Conservation (phyloP, 805 yeast species). For the Huiozyma sinensis region DNA sequence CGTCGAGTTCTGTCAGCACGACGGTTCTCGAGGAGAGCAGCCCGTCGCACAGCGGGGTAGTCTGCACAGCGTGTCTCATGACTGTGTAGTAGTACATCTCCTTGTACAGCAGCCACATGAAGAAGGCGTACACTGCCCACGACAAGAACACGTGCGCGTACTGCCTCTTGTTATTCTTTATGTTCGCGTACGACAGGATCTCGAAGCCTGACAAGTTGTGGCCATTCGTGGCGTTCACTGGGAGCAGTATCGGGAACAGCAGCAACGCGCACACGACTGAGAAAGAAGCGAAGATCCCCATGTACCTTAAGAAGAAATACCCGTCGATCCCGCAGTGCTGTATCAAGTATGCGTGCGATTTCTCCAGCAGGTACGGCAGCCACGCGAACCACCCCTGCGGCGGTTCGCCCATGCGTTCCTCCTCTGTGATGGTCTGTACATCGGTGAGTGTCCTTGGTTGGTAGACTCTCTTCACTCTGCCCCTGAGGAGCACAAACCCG, state of each 20-base stretch:
- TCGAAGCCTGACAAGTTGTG: conserved; percentile 47
- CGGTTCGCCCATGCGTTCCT: conserved; percentile 52
- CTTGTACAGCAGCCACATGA: conserved; percentile 56
- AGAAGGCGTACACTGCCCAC: conserved; percentile 62
- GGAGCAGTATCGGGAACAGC: conserved; percentile 58
- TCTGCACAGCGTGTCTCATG: conserved; percentile 62
- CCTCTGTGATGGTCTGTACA: conserved; percentile 28
- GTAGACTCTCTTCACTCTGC: conserved; percentile 59
- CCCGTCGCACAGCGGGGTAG: conserved; percentile 64
- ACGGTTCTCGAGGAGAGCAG: conserved; percentile 61
- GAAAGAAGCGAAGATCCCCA: conserved; percentile 43
- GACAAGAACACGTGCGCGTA: conserved; percentile 70
- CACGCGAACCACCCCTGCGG: conserved; percentile 54
- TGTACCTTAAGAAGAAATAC: conserved; percentile 58
- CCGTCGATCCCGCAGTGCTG: conserved; percentile 72
- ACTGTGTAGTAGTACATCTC: conserved; percentile 63
- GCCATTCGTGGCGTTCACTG: conserved; percentile 68
- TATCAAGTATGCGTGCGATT: conserved; percentile 51
- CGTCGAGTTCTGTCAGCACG: conserved; percentile 58
- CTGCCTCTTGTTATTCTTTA: conserved; percentile 49
- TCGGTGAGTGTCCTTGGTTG: conserved; percentile 58
- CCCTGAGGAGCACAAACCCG: conserved; percentile 54
- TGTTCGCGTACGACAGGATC: conserved; percentile 52
- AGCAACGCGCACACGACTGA: conserved; percentile 44
- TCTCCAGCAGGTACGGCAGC: conserved; percentile 39